Base-by-base conservation (phyloP, 805 yeast species). In the Maudiozyma bulderi region DNA sequence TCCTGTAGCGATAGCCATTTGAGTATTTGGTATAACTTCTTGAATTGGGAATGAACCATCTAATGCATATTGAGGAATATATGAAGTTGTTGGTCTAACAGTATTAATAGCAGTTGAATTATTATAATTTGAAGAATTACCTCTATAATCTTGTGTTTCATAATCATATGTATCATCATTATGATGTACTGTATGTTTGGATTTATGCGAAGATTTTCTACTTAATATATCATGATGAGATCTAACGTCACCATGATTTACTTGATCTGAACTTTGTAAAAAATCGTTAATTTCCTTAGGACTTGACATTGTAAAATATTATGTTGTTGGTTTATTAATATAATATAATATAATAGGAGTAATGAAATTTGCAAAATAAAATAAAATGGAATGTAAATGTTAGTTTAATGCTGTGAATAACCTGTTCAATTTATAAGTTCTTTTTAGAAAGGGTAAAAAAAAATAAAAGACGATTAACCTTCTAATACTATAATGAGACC, bases 21-120 rank as follows among this genome's bases (percentile, higher is more conserved):
- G 59, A 8, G 67, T 56, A 42, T 63, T 64, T 28, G 68, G 65
- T 2, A 61, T 57, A 30, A 64, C 67, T 48, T 64, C 66, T 43
- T 61, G 66, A 13, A 62, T 60, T 5, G 64, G 61, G 39, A 47
- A 62, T 26, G 45, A 33, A 31, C 53, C 54, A 30, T 49, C 57
- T 2, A 52, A 51, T 8, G 57, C 40, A 32, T 59, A 57, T 47
- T 60, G 60, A 6, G 65, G 67, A n/a, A 61, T 57, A 45, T 64
- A 62, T 7, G 58, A 48, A 3, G 57, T 51, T 3, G 54, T 50
- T 10, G 57, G 57, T 20, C 38, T 37, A 37, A 13, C n/a, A n/a
- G n/a, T n/a, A n/a, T n/a, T n/a, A n/a, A n/a, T n/a, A n/a, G n/a
- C n/a, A n/a, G n/a, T n/a, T n/a, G n/a, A n/a, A n/a, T n/a, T 29